phyloP scores from a whole-genome alignment of 2,329 filamentous ascomycete genomes.

The Colletotrichum orchidophilum region DNA sequence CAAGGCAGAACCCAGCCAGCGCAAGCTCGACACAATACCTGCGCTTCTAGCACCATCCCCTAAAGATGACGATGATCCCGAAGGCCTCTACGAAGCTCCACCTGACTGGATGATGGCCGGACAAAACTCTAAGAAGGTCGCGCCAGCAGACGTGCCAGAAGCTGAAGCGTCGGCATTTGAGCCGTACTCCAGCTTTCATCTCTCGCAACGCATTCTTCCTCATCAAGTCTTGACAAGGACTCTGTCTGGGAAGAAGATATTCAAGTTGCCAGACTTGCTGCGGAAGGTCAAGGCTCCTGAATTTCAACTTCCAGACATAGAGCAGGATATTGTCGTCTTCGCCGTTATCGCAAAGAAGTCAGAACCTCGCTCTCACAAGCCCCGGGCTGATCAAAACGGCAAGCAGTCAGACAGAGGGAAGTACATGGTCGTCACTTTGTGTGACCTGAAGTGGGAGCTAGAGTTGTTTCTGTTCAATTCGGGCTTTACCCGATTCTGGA shows the following conservation, averaged over 20 bases:
- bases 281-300: constrained; percentile 83
- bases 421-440: constrained; percentile 91
- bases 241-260: constrained; percentile 79
- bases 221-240: constrained; percentile 83
- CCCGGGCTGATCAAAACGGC: constrained; percentile 50
- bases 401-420: constrained; percentile 73
- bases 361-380: constrained; percentile 72
- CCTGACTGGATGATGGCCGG: constrained; percentile 25
- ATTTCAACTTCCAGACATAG: constrained; percentile 82
- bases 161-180: constrained; percentile 77
- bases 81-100: constrained; percentile 27
- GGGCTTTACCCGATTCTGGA: constrained; percentile 93
- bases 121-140: constrained; percentile 36
- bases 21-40: neutral
- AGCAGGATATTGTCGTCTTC: constrained; percentile 90
- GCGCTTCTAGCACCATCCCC: constrained; percentile 3
- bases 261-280: constrained; percentile 82
- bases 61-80: constrained; percentile 8
- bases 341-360: constrained; percentile 91
- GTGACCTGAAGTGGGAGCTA: constrained; percentile 89
- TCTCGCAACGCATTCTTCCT: constrained; percentile 84
- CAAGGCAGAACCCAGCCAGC: constrained; percentile 29
- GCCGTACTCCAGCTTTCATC: constrained; percentile 84
- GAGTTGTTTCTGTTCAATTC: constrained; percentile 93
- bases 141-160: constrained; percentile 48